Base-by-base conservation (phyloP, 1,284 basidiomycete species). In the Amylostereum chailletii region DNA sequence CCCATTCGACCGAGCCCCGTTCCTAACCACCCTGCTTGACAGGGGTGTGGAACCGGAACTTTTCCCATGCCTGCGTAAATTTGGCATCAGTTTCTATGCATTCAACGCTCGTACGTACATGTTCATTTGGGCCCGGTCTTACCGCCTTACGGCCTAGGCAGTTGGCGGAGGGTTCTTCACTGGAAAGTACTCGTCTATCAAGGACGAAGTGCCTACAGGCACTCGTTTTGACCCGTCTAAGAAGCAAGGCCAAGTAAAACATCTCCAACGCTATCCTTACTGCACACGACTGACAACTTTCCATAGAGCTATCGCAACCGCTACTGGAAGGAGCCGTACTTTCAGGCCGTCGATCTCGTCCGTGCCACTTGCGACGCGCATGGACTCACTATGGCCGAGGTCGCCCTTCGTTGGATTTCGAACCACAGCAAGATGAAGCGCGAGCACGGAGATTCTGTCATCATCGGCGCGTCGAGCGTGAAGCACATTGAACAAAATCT, bases 51-150 rank as follows among this genome's bases (percentile, higher is more conserved):
- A 83, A 58, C 71, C 75, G 0, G 81, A 83, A 55, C 67, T 83
- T n/a, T 70, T 83, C 60, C 78, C 78, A 4, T 81, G 79, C 60
- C 68, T 84, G 40, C 68, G 81, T 36, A 79, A 81, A 57, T 81
- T 72, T 55, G 77, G 78, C 3, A 77, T 82, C 55, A 71, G 70
- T 42, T 82, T 83, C 65, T 79, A 77, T 55, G 77, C 73, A 50
- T 81, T 71, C 58, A 81, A 78, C 55, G 75, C 79, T 9, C 61
- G 65, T 64, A 46, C 31, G 64, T 58, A 38, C 32, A 3, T 26
- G 29, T 47, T 30, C 9, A 9, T 26, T n/a, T 11, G 30, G 10
- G 11, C 38, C 9, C 37, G 11, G 40, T 34, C 27, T 29, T 29
- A n/a, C n/a, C 8, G 7, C 9, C 3, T 8, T 11, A 4, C 34